Conservation (phyloP, 768 basidiomycete genomes). For the Russula lepida region DNA sequence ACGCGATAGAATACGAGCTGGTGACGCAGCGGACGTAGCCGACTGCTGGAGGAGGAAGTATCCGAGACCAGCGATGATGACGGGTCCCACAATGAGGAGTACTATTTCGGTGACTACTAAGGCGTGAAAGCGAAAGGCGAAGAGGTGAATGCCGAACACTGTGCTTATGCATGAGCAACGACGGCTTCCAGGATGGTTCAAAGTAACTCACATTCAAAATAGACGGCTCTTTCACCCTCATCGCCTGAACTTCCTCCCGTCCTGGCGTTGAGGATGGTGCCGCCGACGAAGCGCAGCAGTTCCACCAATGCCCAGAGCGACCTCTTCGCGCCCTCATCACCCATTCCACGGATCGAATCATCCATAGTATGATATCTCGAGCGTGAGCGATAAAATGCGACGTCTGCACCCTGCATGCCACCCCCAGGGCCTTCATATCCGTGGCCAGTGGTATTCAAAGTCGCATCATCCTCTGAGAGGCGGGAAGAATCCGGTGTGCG, state of each 20-base stretch:
- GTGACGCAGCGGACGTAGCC: neutral
- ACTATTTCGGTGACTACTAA: constrained; percentile 51
- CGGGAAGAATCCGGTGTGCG: neutral
- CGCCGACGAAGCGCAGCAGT: constrained; percentile 44
- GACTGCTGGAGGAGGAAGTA: constrained; percentile 23
- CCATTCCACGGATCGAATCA: constrained; percentile 55
- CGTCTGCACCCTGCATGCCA: constrained; percentile 62
- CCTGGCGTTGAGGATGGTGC: constrained; percentile 40
- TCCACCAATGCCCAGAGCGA: constrained; percentile 80
- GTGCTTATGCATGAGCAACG: neutral
- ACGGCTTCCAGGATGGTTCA: neutral
- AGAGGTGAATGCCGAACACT: constrained; percentile 53
- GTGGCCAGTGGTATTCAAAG: neutral
- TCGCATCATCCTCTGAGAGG: neutral
- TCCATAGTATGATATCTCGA: constrained; percentile 71
- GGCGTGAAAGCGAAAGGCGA: constrained; percentile 45
- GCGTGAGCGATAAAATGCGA: constrained; percentile 71
- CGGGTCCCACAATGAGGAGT: constrained; percentile 54
- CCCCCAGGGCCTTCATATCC: constrained; percentile 15
- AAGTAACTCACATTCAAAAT: constrained; percentile 58
- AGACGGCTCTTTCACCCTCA: constrained; percentile 37
- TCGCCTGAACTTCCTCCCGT: constrained; percentile 21
- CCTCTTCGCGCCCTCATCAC: constrained; percentile 39
- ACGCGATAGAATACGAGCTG: neutral
- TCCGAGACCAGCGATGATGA: constrained; percentile 37